Percentiles rank a stretch among this genome's conserved stretches.
These are phyloP conservation scores for Exobasidium cylindrosporum DNA, from an alignment of 1,284 basidiomycete genomes.

Conservation along the genomic window DNA sequence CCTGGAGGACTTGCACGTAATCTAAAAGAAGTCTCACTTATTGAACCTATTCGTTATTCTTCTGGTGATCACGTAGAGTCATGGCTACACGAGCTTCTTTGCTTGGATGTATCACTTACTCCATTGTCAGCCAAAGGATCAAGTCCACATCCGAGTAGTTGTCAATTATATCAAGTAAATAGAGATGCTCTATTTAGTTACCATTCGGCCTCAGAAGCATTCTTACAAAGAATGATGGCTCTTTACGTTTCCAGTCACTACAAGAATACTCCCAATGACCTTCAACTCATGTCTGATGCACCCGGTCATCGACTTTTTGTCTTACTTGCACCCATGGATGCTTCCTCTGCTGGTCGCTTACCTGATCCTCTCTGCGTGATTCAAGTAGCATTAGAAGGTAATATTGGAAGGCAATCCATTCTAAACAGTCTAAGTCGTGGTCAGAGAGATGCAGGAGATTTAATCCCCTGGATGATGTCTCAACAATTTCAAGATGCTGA, in stretches of 20 bases:
- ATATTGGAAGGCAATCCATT: constrained; percentile 80
- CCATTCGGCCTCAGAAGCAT: constrained; percentile 92
- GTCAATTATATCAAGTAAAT: constrained; percentile 92
- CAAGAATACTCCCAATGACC: constrained; percentile 98
- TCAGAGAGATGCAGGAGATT: constrained; percentile 81
- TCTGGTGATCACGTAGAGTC: constrained; percentile 84
- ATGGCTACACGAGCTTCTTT: constrained; percentile 89
- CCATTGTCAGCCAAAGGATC: constrained; percentile 66
- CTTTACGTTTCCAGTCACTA: constrained; percentile 96
- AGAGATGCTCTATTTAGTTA: constrained; percentile 95
- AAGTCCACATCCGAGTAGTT: constrained; percentile 80
- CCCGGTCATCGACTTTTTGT: constrained; percentile 97
- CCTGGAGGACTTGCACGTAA: constrained; percentile 60
- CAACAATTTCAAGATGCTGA: constrained; percentile 96
- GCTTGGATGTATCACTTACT: constrained; percentile 83
- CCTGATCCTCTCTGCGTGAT: constrained; percentile 79
- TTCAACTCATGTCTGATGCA: constrained; percentile 93
- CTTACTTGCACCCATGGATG: constrained; percentile 68
- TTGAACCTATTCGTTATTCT: constrained; percentile 90
- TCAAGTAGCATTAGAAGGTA: constrained; percentile 85
- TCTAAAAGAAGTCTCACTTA: constrained; percentile 88
- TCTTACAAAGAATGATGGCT: constrained; percentile 97
- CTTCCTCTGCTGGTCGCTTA: constrained; percentile 25
- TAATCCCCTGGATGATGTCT: constrained; percentile 95
- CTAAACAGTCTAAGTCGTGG: constrained; percentile 80